These are phyloP conservation scores for Quercus engelmannii DNA, from an alignment of 306 rosid genomes.

Conservation along the genomic window DNA sequence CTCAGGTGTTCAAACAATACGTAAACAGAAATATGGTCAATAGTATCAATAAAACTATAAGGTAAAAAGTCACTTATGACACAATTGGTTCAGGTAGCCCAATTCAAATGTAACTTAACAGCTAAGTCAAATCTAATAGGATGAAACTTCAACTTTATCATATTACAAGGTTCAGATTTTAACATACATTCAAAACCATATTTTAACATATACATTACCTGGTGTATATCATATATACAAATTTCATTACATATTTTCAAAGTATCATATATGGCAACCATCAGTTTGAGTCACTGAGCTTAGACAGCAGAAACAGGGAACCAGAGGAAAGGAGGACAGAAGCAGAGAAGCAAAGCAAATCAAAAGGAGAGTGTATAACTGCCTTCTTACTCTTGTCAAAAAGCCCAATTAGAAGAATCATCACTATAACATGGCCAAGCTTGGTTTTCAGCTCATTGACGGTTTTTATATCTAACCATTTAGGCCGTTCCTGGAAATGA, in stretches of 20 bases:
- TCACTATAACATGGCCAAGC: slow-evolving; percentile 91
- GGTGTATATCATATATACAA: neutral
- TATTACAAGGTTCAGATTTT: neutral
- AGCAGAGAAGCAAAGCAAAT: slow-evolving; percentile 86
- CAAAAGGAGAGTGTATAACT: slow-evolving; percentile 58
- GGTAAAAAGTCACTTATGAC: neutral
- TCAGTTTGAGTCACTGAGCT: slow-evolving; percentile 46
- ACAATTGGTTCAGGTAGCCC: neutral
- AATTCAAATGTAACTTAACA: neutral
- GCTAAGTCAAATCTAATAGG: neutral
- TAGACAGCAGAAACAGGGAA: slow-evolving; percentile 71
- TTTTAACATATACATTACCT: neutral
- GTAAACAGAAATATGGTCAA: no score
- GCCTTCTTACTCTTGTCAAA: slow-evolving; percentile 84
- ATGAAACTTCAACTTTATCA: neutral
- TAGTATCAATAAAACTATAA: neutral
- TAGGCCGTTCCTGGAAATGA: slow-evolving; percentile 71
- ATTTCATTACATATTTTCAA: neutral
- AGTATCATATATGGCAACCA: neutral
- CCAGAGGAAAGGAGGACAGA: slow-evolving; percentile 78
- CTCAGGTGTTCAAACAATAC: no score
- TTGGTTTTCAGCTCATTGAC: slow-evolving; percentile 89
- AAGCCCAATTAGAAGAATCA: slow-evolving; percentile 89
- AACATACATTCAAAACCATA: neutral
- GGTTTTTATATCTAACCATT: slow-evolving; percentile 68